Evolutionary conservation across 768 basidiomycete species (phyloP), one percentile per base, ranked within the genome.

Genomic region (Amanita subjunquillea): DNA sequence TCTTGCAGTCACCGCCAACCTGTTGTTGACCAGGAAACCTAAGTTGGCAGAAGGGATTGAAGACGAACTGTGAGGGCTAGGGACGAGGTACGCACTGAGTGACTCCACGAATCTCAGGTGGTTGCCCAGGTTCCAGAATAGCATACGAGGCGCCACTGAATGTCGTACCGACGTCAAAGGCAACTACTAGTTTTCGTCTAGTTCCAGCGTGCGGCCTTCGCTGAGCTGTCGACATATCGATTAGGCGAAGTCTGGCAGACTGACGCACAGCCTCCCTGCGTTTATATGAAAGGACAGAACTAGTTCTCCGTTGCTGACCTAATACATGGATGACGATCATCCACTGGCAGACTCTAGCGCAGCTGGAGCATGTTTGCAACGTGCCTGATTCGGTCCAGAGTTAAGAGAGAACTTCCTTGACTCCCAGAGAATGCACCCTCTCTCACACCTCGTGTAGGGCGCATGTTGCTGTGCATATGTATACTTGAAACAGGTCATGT

Each of bases 81-180:
- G 23, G 44, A 48, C 17, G 8, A 38, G 7, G 13, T 32, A 54
- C 48, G 30, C 55, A 65, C 68, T 59, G 63, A 42, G 58, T 75
- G 60, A 74, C 72, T 12, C 67, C 68, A 20, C 61, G 60, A 22
- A 74, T 74, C 32, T 61, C 56, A 2, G 66, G 66, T 8, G 59
- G 52, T 51, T 62, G 51, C 0, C 65, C 67, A 5, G 67, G 66
- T 42, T 69, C 66, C n/a, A 75, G 59, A 39, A 75, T 67, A 44
- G 65, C 62, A 50, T 44, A 43, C 3, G n/a, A 53, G 7, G 77
- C 65, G 4, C 74, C 75, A 32, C 75, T 77, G 43, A 63, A 76
- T 1, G 75, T 79, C 1, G 74, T 79, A 4, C 78, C 78, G 2
- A 79, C 61, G 50, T 79, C 78, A 37, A 79, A 74, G 0, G 74